Percentiles rank a stretch among this genome's conserved stretches.
Evolutionary conservation across 768 basidiomycete genomes (phyloP).

Genomic region (Collybiopsis confluens): DNA sequence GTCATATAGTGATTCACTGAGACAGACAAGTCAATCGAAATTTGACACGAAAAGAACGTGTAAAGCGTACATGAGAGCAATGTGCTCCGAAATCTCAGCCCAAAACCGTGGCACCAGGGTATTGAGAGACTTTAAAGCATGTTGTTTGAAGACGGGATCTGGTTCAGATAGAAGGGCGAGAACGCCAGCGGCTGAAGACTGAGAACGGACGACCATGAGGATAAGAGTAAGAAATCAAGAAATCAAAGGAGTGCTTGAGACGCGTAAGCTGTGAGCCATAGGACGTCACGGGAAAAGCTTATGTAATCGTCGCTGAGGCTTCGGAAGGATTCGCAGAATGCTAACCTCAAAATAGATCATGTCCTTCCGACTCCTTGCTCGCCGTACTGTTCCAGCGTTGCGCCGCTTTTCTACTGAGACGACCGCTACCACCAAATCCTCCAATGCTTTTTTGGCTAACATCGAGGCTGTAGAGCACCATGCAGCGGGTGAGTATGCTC

Average conservation of each 20-base stretch:
- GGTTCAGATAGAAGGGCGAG: conserved; percentile 90
- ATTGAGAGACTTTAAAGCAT: conserved; percentile 83
- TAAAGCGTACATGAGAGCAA: conserved; percentile 74
- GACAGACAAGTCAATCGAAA: conserved; percentile 7
- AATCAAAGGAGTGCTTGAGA: conserved; percentile 16
- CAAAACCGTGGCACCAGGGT: conserved; percentile 90
- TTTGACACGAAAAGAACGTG: conserved; percentile 8
- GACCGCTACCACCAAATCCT: conserved; percentile 27
- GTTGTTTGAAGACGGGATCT: conserved; percentile 81
- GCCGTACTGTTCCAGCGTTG: conserved; percentile 30
- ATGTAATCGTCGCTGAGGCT: conserved; percentile 16
- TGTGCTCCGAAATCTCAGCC: conserved; percentile 97
- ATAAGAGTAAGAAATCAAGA: conserved; percentile 21
- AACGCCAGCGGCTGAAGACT: conserved; percentile 84
- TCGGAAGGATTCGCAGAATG: neutral
- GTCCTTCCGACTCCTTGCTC: conserved; percentile 51
- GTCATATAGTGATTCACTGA: conserved; percentile 89
- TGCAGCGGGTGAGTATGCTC: conserved; percentile 46
- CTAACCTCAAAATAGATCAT: conserved; percentile 25
- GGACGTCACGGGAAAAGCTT: conserved; percentile 4
- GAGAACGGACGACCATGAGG: conserved; percentile 63
- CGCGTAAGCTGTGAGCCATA: neutral
- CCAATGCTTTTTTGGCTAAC: conserved; percentile 43
- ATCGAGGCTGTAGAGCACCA: conserved; percentile 60
- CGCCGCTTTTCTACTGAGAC: conserved; percentile 37